phyloP scores from a whole-genome alignment of 208 protist species.

The Wallacemonas sp. region DNA sequence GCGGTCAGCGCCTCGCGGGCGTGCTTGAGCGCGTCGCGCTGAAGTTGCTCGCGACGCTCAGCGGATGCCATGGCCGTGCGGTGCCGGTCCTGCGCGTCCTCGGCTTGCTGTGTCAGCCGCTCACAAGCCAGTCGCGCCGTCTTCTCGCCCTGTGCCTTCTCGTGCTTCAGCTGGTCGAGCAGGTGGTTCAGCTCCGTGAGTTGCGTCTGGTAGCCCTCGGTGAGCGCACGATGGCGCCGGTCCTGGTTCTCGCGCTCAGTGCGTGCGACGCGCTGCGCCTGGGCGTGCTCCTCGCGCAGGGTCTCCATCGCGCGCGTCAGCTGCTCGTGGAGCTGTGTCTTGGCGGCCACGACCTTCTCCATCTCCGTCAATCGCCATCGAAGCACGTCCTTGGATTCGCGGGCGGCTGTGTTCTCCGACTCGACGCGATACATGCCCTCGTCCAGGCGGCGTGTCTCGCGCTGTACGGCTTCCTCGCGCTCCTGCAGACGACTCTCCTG shows the following conservation, averaged over 20 bases:
- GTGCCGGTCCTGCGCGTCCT: constrained; percentile 20
- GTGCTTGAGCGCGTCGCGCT: constrained; percentile 21
- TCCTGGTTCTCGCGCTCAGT: not conserved
- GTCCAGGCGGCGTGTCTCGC: constrained; percentile 20
- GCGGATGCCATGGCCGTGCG: constrained; percentile 21
- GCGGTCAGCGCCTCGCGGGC: constrained; percentile 7
- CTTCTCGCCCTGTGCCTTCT: constrained; percentile 11
- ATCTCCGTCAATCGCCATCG: constrained; percentile 21
- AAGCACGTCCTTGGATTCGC: constrained; percentile 21
- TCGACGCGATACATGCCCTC: constrained; percentile 22
- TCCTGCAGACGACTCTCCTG: constrained; percentile 39
- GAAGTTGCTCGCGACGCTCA: constrained; percentile 31
- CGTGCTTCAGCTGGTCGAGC: constrained; percentile 22
- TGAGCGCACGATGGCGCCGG: not conserved
- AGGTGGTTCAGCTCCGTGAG: constrained; percentile 20
- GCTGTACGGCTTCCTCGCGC: constrained; percentile 28
- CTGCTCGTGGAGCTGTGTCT: constrained; percentile 23
- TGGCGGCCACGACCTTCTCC: constrained; percentile 14
- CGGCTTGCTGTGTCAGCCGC: not conserved
- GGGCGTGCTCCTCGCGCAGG: constrained; percentile 23
- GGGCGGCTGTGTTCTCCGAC: constrained; percentile 16
- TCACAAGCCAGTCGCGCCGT: not conserved
- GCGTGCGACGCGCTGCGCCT: constrained; percentile 14
- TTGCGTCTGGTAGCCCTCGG: constrained; percentile 23
- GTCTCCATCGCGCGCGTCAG: constrained; percentile 19